These are phyloP conservation scores for Clitoria ternatea DNA, from an alignment of 306 rosid genomes.

Conservation along the genomic window DNA sequence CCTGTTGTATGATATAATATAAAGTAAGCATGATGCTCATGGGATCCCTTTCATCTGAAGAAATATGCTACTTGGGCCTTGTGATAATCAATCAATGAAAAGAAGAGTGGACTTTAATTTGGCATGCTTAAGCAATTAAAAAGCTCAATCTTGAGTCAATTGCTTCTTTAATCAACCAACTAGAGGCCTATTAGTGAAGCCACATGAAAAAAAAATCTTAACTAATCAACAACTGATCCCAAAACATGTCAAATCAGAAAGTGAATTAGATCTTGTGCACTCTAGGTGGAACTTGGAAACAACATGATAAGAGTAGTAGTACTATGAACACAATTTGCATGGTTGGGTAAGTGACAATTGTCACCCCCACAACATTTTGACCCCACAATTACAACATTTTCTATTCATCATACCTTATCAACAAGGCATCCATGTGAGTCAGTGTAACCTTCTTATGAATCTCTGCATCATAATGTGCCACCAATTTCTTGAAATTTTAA, in stretches of 20 bases:
- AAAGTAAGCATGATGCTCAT: slow-evolving; percentile 25
- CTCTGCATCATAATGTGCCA: slow-evolving; percentile 33
- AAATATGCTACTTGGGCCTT: slow-evolving; percentile 11
- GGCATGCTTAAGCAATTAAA: slow-evolving; percentile 32
- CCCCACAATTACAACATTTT: slow-evolving; percentile 28
- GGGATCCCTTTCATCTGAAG: slow-evolving; percentile 17
- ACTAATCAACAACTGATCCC: slow-evolving; percentile 30
- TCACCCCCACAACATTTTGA: slow-evolving; percentile 8
- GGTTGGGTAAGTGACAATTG: slow-evolving; percentile 45
- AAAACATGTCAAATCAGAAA: slow-evolving; percentile 51
- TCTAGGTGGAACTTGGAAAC: slow-evolving; percentile 24
- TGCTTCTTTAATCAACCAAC: slow-evolving; percentile 36
- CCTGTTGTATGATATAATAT: neutral
- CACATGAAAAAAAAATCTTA: slow-evolving; percentile 27
- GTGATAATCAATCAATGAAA: slow-evolving; percentile 18
- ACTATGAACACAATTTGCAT: slow-evolving; percentile 21
- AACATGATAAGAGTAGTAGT: slow-evolving; percentile 16
- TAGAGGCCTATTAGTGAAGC: slow-evolving; percentile 12
- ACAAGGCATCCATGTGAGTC: slow-evolving; percentile 20
- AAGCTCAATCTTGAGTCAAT: slow-evolving; percentile 32
- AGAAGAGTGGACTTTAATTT: neutral
- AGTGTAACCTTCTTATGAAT: slow-evolving; percentile 40
- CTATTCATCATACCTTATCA: slow-evolving; percentile 34
- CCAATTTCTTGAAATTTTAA: slow-evolving; percentile 23
- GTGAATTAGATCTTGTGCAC: slow-evolving; percentile 55